Evolutionary conservation across 208 protist species (phyloP).

Genomic region (Crithidia acanthocephali): DNA sequence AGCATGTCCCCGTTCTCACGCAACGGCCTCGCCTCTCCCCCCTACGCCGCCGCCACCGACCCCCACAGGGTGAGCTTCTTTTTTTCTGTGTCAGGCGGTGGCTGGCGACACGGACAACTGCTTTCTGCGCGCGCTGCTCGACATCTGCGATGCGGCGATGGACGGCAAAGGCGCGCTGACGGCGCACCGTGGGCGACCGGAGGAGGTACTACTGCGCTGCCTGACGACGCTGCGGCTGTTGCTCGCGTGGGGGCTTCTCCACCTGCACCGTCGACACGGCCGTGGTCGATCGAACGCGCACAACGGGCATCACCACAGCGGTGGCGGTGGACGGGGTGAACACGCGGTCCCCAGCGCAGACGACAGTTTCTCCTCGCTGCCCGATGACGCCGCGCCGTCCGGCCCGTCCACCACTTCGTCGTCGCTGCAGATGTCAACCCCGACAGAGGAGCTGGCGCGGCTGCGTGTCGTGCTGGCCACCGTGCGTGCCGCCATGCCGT

Average conservation of each 20-base stretch:
- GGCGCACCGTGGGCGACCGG: conserved; percentile 39
- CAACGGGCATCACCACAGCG: too few relatives aligned
- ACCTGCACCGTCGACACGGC: neutral
- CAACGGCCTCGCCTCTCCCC: neutral
- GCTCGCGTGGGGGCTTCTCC: conserved; percentile 32
- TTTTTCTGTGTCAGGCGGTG: conserved; percentile 40
- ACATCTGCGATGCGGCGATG: conserved; percentile 30
- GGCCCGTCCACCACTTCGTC: neutral
- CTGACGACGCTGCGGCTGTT: conserved; percentile 45
- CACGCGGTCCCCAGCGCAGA: neutral
- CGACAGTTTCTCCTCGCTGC: conserved; percentile 9
- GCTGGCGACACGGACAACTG: conserved; percentile 26
- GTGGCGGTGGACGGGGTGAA: neutral
- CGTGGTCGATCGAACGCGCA: too few relatives aligned
- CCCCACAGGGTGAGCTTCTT: conserved; percentile 40
- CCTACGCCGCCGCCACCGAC: conserved; percentile 4
- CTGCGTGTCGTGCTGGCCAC: neutral
- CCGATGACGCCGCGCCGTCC: neutral
- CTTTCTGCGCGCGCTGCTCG: conserved; percentile 21
- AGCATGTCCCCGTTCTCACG: neutral
- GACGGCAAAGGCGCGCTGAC: conserved; percentile 23
- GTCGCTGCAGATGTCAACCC: conserved; percentile 1
- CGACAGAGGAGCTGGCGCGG: conserved; percentile 4
- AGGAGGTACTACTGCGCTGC: conserved; percentile 43
- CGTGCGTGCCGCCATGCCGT: neutral